These are phyloP conservation scores for Epichloe gansuensis DNA, from an alignment of 2,329 filamentous ascomycete species.

Conservation along the genomic window DNA sequence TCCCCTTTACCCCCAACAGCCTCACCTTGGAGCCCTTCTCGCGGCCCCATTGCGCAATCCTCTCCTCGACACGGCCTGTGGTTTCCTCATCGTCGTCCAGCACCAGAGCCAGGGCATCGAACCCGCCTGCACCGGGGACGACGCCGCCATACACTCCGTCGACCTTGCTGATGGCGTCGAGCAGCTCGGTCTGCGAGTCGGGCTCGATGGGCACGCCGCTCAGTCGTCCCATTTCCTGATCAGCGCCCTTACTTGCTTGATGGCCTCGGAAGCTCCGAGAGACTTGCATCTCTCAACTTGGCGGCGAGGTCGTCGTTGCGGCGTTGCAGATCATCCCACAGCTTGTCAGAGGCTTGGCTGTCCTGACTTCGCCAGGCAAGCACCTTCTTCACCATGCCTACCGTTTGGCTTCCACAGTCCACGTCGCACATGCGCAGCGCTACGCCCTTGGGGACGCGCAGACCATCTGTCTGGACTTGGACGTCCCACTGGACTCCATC, in stretches of 20 bases:
- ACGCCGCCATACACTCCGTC: constrained; percentile 82
- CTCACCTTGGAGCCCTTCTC: constrained; percentile 51
- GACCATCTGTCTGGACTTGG: constrained; percentile 56
- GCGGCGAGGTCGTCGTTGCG: constrained; percentile 60
- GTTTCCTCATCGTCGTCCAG: constrained; percentile 62
- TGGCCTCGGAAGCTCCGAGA: constrained; percentile 32
- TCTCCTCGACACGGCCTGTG: constrained; percentile 43
- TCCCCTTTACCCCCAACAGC: constrained; percentile 57
- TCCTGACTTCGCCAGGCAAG: constrained; percentile 66
- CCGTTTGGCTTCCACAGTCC: constrained; percentile 84
- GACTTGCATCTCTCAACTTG: constrained; percentile 42
- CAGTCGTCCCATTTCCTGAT: constrained; percentile 65
- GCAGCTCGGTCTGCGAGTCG: constrained; percentile 65
- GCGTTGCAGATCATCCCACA: constrained; percentile 67
- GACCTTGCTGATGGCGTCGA: constrained; percentile 62
- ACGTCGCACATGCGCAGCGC: constrained; percentile 90
- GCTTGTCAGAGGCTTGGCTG: constrained; percentile 45
- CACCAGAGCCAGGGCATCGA: constrained; percentile 75
- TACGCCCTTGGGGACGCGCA: constrained; percentile 60
- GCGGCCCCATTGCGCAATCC: constrained; percentile 53
- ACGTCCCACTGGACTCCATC: constrained; percentile 66
- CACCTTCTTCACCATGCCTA: constrained; percentile 90
- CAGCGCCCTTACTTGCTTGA: constrained; percentile 42
- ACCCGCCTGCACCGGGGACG: constrained; percentile 87
- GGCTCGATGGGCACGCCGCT: constrained; percentile 85